These are phyloP conservation scores for Tulasnella sp. DNA, from an alignment of 768 basidiomycete genomes.

Conservation along the genomic window DNA sequence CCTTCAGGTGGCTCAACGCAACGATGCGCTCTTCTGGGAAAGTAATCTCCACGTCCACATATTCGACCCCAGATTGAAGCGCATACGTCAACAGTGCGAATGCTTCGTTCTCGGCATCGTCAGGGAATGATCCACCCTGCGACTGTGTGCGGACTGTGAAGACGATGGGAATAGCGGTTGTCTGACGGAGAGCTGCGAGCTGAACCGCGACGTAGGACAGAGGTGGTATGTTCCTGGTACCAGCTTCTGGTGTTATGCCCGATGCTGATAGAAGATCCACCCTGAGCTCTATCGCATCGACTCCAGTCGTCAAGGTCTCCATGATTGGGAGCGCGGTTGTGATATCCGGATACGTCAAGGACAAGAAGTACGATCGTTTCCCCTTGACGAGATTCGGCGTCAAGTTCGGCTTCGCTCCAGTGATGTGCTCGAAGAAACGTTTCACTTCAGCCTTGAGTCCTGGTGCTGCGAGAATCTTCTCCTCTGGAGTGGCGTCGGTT, in stretches of 20 bases:
- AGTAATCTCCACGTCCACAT: slow-evolving; percentile 81
- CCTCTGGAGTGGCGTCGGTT: not conserved
- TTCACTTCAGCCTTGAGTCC: slow-evolving; percentile 40
- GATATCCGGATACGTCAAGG: slow-evolving; percentile 85
- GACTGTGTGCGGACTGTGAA: slow-evolving; percentile 81
- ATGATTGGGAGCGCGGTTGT: slow-evolving; percentile 55
- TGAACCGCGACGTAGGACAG: slow-evolving; percentile 68
- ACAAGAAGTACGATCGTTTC: slow-evolving; percentile 81
- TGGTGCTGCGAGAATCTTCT: not conserved
- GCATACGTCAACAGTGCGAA: slow-evolving; percentile 69
- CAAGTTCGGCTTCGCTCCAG: slow-evolving; percentile 57
- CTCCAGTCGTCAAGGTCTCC: slow-evolving; percentile 66
- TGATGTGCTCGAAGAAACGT: slow-evolving; percentile 84
- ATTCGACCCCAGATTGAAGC: slow-evolving; percentile 77
- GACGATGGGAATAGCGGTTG: slow-evolving; percentile 74
- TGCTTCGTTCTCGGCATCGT: slow-evolving; percentile 58
- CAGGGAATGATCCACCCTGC: slow-evolving; percentile 89
- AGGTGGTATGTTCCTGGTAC: slow-evolving; percentile 52
- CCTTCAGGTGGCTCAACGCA: slow-evolving; percentile 51
- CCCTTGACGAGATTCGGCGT: slow-evolving; percentile 40
- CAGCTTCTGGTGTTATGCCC: slow-evolving; percentile 32
- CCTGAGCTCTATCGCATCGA: slow-evolving; percentile 88
- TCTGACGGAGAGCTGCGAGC: slow-evolving; percentile 63
- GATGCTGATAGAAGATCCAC: slow-evolving; percentile 70
- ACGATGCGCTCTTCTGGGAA: slow-evolving; percentile 54